Percentiles rank a stretch among this genome's conserved stretches.
Evolutionary conservation across 805 yeast genomes (phyloP).

Genomic region (Zygotorulaspora sp.): DNA sequence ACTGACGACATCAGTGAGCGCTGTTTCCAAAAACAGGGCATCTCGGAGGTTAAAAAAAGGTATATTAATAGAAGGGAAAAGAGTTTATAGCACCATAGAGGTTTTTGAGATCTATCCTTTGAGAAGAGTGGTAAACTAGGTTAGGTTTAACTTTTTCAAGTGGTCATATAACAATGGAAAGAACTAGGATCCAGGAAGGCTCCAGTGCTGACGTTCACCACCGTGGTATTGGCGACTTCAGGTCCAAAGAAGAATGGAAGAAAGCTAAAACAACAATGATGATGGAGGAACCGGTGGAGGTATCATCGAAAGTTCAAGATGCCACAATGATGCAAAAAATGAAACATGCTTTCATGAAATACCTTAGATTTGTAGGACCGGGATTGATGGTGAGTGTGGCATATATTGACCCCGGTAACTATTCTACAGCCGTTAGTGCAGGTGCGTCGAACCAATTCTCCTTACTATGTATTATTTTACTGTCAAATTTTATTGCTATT

Average conservation of each 20-base stretch:
- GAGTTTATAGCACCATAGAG: too few species aligned
- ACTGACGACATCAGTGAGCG: too few species aligned
- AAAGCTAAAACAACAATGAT: not conserved
- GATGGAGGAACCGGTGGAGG: not conserved
- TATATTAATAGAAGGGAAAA: too few species aligned
- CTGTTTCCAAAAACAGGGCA: too few species aligned
- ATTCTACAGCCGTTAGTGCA: constrained; percentile 82
- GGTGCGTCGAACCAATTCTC: constrained; percentile 78
- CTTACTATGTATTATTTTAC: constrained; percentile 62
- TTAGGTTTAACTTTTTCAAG: too few species aligned
- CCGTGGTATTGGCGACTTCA: not conserved
- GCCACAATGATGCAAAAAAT: not conserved
- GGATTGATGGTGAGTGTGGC: constrained; percentile 87
- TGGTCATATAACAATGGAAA: not conserved
- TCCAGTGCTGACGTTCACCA: not conserved
- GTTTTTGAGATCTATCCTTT: too few species aligned
- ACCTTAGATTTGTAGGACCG: constrained; percentile 73
- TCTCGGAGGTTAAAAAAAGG: too few species aligned
- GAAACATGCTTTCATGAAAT: constrained; percentile 38
- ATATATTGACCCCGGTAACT: constrained; percentile 92
- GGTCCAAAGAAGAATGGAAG: not conserved
- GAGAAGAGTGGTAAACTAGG: too few species aligned
- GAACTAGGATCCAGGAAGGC: not conserved
- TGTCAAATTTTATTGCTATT: constrained; percentile 82
- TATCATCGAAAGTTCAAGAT: not conserved